Conservation (phyloP, 495 filamentous ascomycete species). For the Talaromyces liani region DNA sequence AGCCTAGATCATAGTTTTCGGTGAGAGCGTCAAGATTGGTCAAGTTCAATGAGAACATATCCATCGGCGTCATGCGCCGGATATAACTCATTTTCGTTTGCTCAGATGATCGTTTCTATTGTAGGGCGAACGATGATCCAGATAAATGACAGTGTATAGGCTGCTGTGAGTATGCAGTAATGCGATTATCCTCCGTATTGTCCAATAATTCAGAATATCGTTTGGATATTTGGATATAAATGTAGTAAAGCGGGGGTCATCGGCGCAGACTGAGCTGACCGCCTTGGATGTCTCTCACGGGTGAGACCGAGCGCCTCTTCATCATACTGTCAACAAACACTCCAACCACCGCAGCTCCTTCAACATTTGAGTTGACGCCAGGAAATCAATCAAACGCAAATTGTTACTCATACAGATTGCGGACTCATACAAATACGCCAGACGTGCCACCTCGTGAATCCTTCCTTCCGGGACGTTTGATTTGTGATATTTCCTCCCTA, state of each 20-base stretch:
- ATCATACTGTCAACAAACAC: not conserved
- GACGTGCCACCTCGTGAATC: not conserved
- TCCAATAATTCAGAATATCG: not conserved
- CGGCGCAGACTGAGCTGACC: not conserved
- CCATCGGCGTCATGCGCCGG: slow-evolving; percentile 60
- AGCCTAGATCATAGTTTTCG: slow-evolving; percentile 90
- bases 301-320: not conserved
- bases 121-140: not conserved
- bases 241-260: not conserved
- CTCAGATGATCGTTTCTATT: not conserved
- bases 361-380: not conserved
- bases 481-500: not conserved
- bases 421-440: not conserved
- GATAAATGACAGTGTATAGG: not conserved
- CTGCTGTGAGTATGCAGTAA: not conserved
- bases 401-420: not conserved
- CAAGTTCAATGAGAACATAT: slow-evolving; percentile 77
- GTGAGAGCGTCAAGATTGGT: slow-evolving; percentile 87
- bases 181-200: not conserved
- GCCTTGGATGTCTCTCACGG: slow-evolving; percentile 6
- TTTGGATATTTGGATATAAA: not conserved
- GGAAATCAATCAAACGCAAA: not conserved
- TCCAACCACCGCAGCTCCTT: not conserved
- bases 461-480: not conserved
- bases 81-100: slow-evolving; percentile 51